Evolutionary conservation across 1,284 basidiomycete genomes (phyloP), one percentile per base, ranked within the genome.

Genomic region (Apiotrichum mycotoxinovorans): DNA sequence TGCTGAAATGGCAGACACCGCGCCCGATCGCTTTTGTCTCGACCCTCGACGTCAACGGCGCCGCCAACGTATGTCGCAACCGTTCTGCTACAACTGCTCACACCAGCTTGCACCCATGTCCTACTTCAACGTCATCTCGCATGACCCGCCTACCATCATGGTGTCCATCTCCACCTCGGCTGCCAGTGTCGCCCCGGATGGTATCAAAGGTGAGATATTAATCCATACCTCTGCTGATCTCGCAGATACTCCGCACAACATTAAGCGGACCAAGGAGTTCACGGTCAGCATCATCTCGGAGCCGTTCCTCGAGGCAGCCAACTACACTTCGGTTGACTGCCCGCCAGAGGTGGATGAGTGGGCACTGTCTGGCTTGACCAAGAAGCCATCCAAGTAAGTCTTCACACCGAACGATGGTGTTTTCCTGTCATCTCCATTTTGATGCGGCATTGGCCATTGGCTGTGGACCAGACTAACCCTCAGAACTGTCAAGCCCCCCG

Each of bases 281-380:
- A 85, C 84, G 9, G 84, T 87, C 44, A 87, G 84, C 66, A 85
- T 91, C 61, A 85, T 91, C 66, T 87, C 85, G 60, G 87, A 89
- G 70, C 77, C 84, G 0, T 87, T 88, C 68, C 76, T 85, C 43
- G 85, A 88, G 69, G 85, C 87, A 2, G 84, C 85, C 7, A 90
- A 90, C 71, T 80, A 81, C 56, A 83, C 84, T 10, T 80, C 85
- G 10, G 80, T 87, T 41, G 85, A 89, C 62, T 80, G 85, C 9
- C 87, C 88, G 11, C 78, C 79, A 8, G 80, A 83, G 11, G 79
- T 84, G 3, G 81, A 85, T 67, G 87, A 91, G 72, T 91, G 87
- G 87, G 74, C 80, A 26, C 74, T 90, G 51, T 83, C 84, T 57
- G 89, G 89, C 2, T 74, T 91, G 56, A 89, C 86, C 9, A 81